These are phyloP conservation scores for Metschnikowia proteae DNA, from an alignment of 805 yeast genomes.

Conservation along the genomic window DNA sequence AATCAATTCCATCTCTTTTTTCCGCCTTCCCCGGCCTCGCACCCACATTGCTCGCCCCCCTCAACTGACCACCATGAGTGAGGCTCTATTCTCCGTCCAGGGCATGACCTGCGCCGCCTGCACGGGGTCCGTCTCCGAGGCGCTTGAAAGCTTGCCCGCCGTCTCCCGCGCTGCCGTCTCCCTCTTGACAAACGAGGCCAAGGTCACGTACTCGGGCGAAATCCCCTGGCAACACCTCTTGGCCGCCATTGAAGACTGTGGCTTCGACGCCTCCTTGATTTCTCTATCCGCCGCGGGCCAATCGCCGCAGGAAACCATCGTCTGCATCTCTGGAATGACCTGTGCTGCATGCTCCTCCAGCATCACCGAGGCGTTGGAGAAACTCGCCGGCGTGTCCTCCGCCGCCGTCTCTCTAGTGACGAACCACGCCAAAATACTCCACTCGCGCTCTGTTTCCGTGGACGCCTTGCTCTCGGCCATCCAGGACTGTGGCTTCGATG, in stretches of 20 bases:
- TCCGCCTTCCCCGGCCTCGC: background rate
- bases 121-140: conserved; percentile 22
- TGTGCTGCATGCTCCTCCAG: conserved; percentile 19
- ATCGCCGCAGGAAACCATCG: conserved; percentile 4
- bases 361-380: conserved; percentile 16
- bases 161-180: conserved; percentile 21
- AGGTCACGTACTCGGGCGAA: conserved; percentile 11
- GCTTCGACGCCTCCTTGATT: conserved; percentile 16
- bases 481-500: conserved; percentile 33
- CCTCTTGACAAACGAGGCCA: conserved; percentile 28
- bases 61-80: conserved; percentile 2
- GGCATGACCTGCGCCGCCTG: conserved; percentile 31
- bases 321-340: conserved; percentile 17
- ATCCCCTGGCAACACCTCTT: conserved; percentile 6
- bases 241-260: conserved; percentile 14
- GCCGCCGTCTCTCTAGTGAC: conserved; percentile 18
- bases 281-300: background rate
- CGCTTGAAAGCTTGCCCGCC: conserved; percentile 14
- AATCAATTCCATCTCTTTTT: conserved; percentile 5
- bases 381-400: conserved; percentile 8
- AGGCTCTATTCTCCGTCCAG: conserved; percentile 10
- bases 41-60: background rate
- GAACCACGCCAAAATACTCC: conserved; percentile 12
- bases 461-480: conserved; percentile 14
- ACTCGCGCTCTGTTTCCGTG: conserved; percentile 4